Conservation (phyloP, 805 yeast species). For the Saccharomyces jurei region DNA sequence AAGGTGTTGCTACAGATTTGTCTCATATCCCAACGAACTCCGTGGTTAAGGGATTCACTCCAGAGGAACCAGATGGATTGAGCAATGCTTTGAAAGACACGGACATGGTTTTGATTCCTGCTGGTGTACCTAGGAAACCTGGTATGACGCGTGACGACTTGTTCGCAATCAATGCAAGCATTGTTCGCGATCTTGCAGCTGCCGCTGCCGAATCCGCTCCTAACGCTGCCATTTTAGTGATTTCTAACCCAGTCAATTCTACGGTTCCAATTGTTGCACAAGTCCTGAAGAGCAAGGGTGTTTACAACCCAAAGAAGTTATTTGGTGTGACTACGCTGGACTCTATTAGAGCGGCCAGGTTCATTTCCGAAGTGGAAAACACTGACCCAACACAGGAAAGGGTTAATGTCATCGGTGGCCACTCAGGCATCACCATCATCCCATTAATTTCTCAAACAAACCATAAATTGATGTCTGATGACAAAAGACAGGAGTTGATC, state of each 20-base stretch:
- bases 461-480: constrained; percentile 54
- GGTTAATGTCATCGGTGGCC: constrained; percentile 92
- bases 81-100: constrained; percentile 61
- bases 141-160: constrained; percentile 98
- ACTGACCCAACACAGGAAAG: constrained; percentile 70
- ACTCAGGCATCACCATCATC: constrained; percentile 93
- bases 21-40: constrained; percentile 93
- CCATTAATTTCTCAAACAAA: constrained; percentile 82
- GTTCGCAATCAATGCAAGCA: constrained; percentile 92
- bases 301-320: constrained; percentile 82
- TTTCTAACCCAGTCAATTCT: constrained; percentile 95
- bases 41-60: constrained; percentile 77
- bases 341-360: constrained; percentile 81
- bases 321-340: constrained; percentile 96
- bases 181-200: constrained; percentile 86
- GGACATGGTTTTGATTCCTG: constrained; percentile 85
- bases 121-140: constrained; percentile 97
- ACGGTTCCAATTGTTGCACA: constrained; percentile 95
- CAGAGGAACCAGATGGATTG: constrained; percentile 65
- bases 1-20: constrained; percentile 95
- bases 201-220: constrained; percentile 78
- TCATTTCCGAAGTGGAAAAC: constrained; percentile 44
- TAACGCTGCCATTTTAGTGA: constrained; percentile 71
- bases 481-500: constrained; percentile 56
- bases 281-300: constrained; percentile 77